phyloP scores from a whole-genome alignment of 768 basidiomycete genomes.

The Mycena crocata region DNA sequence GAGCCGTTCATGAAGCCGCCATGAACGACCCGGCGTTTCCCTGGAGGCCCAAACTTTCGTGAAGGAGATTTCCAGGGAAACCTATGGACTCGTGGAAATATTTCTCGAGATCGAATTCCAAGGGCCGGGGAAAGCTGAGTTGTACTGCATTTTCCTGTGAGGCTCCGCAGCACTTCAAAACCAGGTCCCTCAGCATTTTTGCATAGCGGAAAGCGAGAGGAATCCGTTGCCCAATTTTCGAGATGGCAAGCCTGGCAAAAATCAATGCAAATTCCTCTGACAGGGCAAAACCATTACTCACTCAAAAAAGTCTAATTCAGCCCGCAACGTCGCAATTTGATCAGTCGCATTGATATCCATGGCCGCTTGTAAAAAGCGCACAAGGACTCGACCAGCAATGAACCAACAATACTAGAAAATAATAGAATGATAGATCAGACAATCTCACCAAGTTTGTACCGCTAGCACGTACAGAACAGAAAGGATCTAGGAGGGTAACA shows the following conservation, averaged over 20 bases:
- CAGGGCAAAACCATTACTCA: constrained; percentile 46
- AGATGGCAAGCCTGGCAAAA: constrained; percentile 62
- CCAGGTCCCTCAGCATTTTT: constrained; percentile 66
- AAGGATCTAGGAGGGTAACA: constrained; percentile 75
- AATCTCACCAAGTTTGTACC: not conserved
- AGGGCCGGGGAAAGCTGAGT: constrained; percentile 24
- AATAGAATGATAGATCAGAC: constrained; percentile 6
- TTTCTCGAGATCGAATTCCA: constrained; percentile 17
- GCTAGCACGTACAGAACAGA: constrained; percentile 65
- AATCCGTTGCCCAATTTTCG: constrained; percentile 72
- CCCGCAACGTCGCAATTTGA: constrained; percentile 67
- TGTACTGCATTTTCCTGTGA: not conserved
- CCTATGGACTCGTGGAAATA: constrained; percentile 5
- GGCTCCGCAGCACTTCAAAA: constrained; percentile 51
- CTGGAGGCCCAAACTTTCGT: constrained; percentile 31
- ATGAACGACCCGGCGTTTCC: constrained; percentile 7
- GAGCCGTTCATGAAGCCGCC: constrained; percentile 16
- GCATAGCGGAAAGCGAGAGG: constrained; percentile 73
- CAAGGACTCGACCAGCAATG: constrained; percentile 71
- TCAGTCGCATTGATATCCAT: constrained; percentile 66
- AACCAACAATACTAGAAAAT: constrained; percentile 73
- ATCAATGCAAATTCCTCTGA: constrained; percentile 1
- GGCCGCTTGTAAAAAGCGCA: constrained; percentile 74
- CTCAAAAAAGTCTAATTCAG: constrained; percentile 79
- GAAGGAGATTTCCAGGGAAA: constrained; percentile 5